Base-by-base conservation (phyloP, 345 rosid species). In the Salix udensis region DNA sequence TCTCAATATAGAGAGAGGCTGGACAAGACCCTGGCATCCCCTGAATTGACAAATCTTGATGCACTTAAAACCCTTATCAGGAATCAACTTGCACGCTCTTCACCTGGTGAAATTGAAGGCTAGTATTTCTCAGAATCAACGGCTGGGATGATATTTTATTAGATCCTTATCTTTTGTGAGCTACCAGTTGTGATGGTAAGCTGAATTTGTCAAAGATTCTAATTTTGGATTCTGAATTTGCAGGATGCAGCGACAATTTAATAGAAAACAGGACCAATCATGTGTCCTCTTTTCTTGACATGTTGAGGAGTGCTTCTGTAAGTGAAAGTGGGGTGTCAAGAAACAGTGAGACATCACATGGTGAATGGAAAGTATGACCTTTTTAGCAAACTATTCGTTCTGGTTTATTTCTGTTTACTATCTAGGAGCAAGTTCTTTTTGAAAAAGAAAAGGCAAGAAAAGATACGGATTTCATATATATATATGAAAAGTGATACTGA, bases 351-450 rank as follows among this genome's bases (percentile, higher is more conserved):
- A 26, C 76, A 26, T 78, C 94, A 36, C 85, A 71, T 83, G 88
- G 86, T 74, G 89, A 88, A 77, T 92, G 98, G 99, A 92, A 94
- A 87, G 99, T 94, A 90, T 76, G 92, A 60, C 72, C 40, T 58
- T 52, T 28, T 73, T 39, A 44, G 52, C 76, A 10, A 34, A 64
- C 18, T 40, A 64, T 2, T 5, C 61, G 30, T 39, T 61, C n/a
- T 77, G 39, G 2, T 12, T 26, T 48, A 19, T 16, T 53, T 46
- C 60, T 26, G 9, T 1, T 36, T 13, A 15, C 37, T 46, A 11
- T 34, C 21, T 65, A 71, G 34, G 13, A 16, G 5, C 11, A 1
- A 16, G 15, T n/a, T 19, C 23, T 7, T 55, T 23, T 55, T 21
- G 1, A n/a, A 60, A 12, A 44, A 18, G 46, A 15, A 8, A n/a